Percentiles rank a stretch among this genome's conserved stretches.
These are phyloP conservation scores for Scalesia atractyloides DNA, from an alignment of 129 eudicot genomes.

Conservation along the genomic window DNA sequence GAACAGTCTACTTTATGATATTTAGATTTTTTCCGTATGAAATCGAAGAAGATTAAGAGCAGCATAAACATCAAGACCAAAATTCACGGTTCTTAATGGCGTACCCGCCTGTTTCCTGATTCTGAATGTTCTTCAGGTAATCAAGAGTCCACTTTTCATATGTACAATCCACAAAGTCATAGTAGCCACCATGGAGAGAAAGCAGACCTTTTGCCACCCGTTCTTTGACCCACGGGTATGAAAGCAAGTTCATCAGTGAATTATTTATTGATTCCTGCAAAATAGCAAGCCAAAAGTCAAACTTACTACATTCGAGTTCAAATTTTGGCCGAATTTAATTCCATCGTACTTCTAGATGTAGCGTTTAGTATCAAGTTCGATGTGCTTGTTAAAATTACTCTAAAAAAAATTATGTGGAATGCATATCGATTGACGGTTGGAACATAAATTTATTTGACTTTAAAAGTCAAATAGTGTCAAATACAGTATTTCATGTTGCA, in stretches of 20 bases:
- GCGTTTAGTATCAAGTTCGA: slow-evolving; percentile 3
- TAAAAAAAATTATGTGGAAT: neutral
- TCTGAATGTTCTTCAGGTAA: slow-evolving; percentile 29
- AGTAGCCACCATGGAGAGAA: slow-evolving; percentile 92
- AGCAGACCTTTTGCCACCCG: slow-evolving; percentile 67
- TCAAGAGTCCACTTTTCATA: slow-evolving; percentile 97
- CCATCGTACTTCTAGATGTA: neutral
- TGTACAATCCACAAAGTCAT: slow-evolving; percentile 80
- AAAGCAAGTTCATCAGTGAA: slow-evolving; percentile 74
- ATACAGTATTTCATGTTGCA: neutral
- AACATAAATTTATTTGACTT: neutral
- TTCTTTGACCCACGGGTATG: slow-evolving; percentile 95
- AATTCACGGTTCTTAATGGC: slow-evolving; percentile 67
- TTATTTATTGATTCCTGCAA: slow-evolving; percentile 85
- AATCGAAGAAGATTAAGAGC: slow-evolving; percentile 5
- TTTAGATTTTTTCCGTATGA: neutral
- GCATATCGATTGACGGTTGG: neutral
- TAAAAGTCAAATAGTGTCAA: slow-evolving; percentile 2
- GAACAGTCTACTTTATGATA: slow-evolving; percentile 19
- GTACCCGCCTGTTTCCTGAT: slow-evolving; percentile 32
- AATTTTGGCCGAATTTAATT: neutral
- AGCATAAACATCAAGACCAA: slow-evolving; percentile 54
- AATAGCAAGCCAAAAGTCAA: slow-evolving; percentile 17
- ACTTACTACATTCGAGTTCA: slow-evolving; percentile 4
- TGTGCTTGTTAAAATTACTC: neutral